Conservation (phyloP, 306 rosid species). For the Dalbergia cultrata region DNA sequence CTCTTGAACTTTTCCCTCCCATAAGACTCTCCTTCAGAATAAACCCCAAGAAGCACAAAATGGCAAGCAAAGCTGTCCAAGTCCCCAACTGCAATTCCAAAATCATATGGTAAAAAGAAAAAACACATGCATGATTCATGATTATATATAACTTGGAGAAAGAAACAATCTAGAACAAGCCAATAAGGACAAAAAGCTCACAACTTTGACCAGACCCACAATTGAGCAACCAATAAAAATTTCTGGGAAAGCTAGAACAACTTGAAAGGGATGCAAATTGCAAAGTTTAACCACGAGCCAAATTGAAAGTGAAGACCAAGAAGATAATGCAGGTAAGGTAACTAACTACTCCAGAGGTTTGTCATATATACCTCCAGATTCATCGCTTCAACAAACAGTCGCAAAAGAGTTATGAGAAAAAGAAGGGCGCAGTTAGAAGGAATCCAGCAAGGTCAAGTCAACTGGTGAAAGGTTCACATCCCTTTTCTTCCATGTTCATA, state of each 20-base stretch:
- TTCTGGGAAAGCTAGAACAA: constrained; percentile 25
- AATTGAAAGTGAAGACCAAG: constrained; percentile 10
- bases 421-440: constrained; percentile 43
- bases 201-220: constrained; percentile 26
- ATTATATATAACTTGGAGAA: constrained; percentile 13
- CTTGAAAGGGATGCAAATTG: not conserved
- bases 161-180: constrained; percentile 33
- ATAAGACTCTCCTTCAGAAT: constrained; percentile 53
- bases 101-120: not conserved
- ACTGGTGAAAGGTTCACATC: not conserved
- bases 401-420: constrained; percentile 25
- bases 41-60: constrained; percentile 46
- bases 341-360: not conserved
- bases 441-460: constrained; percentile 50
- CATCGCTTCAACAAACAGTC: constrained; percentile 41
- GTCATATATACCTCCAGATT: constrained; percentile 43
- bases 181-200: constrained; percentile 17
- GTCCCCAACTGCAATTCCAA: constrained; percentile 47
- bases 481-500: constrained; percentile 29
- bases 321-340: constrained; percentile 3
- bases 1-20: constrained; percentile 57
- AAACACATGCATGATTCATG: not conserved
- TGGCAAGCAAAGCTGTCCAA: constrained; percentile 49
- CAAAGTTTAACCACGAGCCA: constrained; percentile 28
- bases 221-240: not conserved